A percentile compares a stretch with the other conserved stretches of the same genome.
These are phyloP conservation scores for Epichloe baconii DNA, from an alignment of 2,329 filamentous ascomycete genomes.

Conservation along the genomic window DNA sequence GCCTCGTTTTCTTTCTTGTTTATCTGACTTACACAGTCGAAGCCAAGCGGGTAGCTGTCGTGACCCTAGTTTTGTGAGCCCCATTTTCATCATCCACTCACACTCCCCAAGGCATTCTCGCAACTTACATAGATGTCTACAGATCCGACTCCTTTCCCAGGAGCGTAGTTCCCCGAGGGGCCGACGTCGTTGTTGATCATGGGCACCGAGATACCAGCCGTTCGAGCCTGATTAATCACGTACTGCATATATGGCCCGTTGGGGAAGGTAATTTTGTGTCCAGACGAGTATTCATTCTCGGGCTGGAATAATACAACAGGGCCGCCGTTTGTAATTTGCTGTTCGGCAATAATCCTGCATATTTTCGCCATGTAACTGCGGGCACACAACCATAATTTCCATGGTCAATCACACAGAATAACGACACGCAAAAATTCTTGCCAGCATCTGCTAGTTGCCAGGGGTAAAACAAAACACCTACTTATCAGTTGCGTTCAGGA, in stretches of 20 bases:
- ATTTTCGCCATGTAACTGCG: conserved; percentile 47
- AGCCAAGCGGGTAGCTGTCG: conserved; percentile 31
- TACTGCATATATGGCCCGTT: conserved; percentile 57
- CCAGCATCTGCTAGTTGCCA: not conserved
- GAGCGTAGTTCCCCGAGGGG: conserved; percentile 47
- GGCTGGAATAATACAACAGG: conserved; percentile 68
- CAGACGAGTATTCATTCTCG: conserved; percentile 65
- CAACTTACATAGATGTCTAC: conserved; percentile 42
- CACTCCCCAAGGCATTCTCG: not conserved
- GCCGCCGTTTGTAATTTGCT: conserved; percentile 72
- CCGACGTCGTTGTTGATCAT: conserved; percentile 62
- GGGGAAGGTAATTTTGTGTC: conserved; percentile 40
- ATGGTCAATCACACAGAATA: not conserved
- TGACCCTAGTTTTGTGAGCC: conserved; percentile 9
- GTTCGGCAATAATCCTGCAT: conserved; percentile 53
- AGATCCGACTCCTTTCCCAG: conserved; percentile 41
- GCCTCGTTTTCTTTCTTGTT: not conserved
- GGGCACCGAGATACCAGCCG: conserved; percentile 60
- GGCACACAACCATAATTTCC: not conserved
- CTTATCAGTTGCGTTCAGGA: conserved; percentile 53
- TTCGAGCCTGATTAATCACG: conserved; percentile 53
- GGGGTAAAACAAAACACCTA: conserved; percentile 20
- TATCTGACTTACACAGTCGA: conserved; percentile 23
- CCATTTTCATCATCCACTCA: not conserved
- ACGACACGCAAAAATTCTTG: too few relatives aligned